phyloP scores from a whole-genome alignment of 345 rosid species.

The Eucalyptus pauciflora region DNA sequence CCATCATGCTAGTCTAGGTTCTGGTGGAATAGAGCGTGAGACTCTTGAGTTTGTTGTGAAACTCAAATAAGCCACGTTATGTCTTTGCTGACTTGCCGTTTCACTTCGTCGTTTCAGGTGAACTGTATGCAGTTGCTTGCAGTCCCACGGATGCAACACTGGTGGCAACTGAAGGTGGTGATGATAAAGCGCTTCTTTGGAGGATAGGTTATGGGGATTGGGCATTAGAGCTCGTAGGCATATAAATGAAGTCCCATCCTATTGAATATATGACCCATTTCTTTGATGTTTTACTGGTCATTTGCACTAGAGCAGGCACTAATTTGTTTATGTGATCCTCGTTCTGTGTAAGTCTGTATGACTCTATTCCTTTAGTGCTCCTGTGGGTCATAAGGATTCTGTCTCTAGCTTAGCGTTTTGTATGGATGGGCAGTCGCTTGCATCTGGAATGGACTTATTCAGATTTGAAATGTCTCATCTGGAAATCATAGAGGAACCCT shows the following conservation, averaged over 20 bases:
- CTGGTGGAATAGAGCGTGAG: not conserved
- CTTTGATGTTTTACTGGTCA: not conserved
- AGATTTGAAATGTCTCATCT: conserved; percentile 52
- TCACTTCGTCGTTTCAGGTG: conserved; percentile 25
- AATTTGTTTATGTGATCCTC: not conserved
- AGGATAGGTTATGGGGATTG: conserved; percentile 74
- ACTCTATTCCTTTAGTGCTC: not conserved
- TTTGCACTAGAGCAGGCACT: not conserved
- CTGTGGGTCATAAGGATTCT: conserved; percentile 59
- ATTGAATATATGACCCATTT: not conserved
- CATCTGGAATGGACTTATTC: conserved; percentile 66
- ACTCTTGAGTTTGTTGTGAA: not conserved
- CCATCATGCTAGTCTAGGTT: not conserved
- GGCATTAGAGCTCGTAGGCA: conserved; percentile 60
- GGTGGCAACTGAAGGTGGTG: conserved; percentile 88
- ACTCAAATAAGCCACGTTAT: not conserved
- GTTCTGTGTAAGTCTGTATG: not conserved
- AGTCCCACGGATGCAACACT: conserved; percentile 57
- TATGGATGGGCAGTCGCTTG: conserved; percentile 58
- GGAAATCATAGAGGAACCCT: conserved; percentile 38
- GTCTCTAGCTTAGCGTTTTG: conserved; percentile 64
- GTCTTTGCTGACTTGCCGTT: not conserved
- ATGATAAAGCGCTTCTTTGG: conserved; percentile 70
- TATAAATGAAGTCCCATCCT: not conserved
- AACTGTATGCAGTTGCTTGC: conserved; percentile 63